Percentiles rank a stretch among this genome's conserved stretches.
Evolutionary conservation across 2,329 filamentous ascomycete genomes (phyloP).

Genomic region (Botrytis aclada): DNA sequence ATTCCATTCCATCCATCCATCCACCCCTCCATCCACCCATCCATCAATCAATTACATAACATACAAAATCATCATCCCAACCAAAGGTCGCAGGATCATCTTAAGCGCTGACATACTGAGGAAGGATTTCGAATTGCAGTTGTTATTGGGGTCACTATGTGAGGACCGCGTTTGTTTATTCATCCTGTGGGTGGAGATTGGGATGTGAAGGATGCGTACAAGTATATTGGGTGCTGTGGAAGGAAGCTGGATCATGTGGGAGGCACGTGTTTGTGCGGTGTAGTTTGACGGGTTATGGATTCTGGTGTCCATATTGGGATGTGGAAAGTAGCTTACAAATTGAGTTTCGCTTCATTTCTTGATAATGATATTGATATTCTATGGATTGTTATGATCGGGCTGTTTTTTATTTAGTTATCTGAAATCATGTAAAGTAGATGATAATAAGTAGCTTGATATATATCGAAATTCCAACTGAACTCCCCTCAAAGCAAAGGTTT

Average conservation of each 20-base stretch:
- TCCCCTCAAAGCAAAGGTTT: constrained; percentile 25
- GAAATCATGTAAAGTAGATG: background rate
- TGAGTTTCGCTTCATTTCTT: too few species aligned
- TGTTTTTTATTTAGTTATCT: background rate
- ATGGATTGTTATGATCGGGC: background rate
- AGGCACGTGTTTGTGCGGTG: too few species aligned
- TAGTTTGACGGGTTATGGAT: too few species aligned
- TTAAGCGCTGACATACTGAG: background rate
- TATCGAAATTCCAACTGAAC: background rate
- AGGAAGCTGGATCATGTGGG: background rate
- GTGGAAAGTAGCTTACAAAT: too few species aligned
- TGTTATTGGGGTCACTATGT: background rate
- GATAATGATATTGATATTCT: too few species aligned
- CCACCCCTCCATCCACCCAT: background rate
- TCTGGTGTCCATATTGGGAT: too few species aligned
- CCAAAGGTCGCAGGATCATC: background rate
- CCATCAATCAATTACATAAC: background rate
- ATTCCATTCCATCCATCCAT: background rate
- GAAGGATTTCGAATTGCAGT: background rate
- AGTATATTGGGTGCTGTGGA: background rate
- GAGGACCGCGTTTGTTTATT: background rate
- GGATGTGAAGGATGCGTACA: background rate
- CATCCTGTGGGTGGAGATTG: background rate
- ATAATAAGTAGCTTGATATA: too few species aligned
- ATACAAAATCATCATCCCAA: accelerated